Evolutionary conservation across 2,329 filamentous ascomycete species (phyloP).

Genomic region (Cladosporium velox): DNA sequence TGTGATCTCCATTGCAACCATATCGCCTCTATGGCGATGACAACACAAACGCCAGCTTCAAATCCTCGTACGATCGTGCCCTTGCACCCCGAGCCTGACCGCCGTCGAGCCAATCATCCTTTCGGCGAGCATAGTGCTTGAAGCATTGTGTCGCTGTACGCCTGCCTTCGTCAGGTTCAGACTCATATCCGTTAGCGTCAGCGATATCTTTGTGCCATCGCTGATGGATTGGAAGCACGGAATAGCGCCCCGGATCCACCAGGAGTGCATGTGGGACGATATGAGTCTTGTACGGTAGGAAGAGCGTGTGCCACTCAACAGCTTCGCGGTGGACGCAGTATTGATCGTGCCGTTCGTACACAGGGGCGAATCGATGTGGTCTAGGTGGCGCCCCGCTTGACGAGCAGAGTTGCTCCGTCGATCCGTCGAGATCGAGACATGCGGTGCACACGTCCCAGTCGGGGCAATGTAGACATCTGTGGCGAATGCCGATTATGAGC

Average conservation of each 20-base stretch:
- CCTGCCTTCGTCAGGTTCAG: neutral
- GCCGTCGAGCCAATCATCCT: neutral
- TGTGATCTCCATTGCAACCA: neutral
- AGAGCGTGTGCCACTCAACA: too few relatives aligned
- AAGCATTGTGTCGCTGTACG: neutral
- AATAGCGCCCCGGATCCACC: neutral
- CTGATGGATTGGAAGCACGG: neutral
- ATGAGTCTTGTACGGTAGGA: too few relatives aligned
- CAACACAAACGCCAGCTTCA: neutral
- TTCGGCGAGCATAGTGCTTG: neutral
- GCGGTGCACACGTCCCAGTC: neutral
- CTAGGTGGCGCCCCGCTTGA: rapidly evolving
- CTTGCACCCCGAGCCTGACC: neutral
- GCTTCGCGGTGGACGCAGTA: neutral
- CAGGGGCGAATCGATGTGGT: neutral
- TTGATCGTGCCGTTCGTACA: neutral
- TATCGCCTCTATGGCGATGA: neutral
- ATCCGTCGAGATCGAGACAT: neutral
- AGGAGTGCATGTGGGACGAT: rapidly evolving
- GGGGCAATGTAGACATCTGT: neutral
- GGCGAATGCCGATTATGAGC: neutral
- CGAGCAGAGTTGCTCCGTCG: neutral
- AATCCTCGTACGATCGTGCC: neutral
- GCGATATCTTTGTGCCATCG: neutral
- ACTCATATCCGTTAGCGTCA: neutral